These are phyloP conservation scores for Moricandia moricandioides DNA, from an alignment of 345 rosid genomes.

Conservation along the genomic window DNA sequence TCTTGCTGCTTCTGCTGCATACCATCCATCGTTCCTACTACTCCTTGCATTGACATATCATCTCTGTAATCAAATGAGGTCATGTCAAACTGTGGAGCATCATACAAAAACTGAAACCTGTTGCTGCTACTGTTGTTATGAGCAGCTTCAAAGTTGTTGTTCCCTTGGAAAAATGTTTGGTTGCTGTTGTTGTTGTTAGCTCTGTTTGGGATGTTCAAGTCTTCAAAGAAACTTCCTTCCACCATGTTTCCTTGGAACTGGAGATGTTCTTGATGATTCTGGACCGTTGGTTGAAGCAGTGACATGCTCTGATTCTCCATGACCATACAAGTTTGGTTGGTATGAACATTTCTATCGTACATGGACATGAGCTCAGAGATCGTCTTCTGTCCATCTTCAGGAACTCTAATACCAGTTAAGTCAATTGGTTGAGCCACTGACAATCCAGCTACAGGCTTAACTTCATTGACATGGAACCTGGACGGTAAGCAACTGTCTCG, in stretches of 20 bases:
- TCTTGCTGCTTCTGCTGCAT: conserved; percentile 60
- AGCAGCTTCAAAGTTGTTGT: conserved; percentile 43
- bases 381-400: conserved; percentile 91
- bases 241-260: conserved; percentile 46
- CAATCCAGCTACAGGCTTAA: too few species aligned
- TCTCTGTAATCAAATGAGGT: conserved; percentile 66
- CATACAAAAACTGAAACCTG: conserved; percentile 52
- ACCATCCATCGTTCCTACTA: conserved; percentile 42
- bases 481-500: conserved; percentile 47
- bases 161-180: conserved; percentile 53
- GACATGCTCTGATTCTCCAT: conserved; percentile 36
- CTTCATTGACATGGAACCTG: conserved; percentile 59
- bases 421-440: conserved; percentile 50
- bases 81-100: conserved; percentile 59
- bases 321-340: conserved; percentile 38
- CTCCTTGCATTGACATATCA: conserved; percentile 51
- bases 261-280: conserved; percentile 57
- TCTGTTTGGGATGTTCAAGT: conserved; percentile 46
- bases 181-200: conserved; percentile 21
- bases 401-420: conserved; percentile 73
- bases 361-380: conserved; percentile 73
- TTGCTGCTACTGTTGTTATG: conserved; percentile 36
- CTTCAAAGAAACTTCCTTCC: conserved; percentile 59
- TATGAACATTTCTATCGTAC: conserved; percentile 62
- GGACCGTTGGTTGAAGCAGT: conserved; percentile 44